Evolutionary conservation across 805 yeast genomes (phyloP), one percentile per base, ranked within the genome.

Genomic region (Hanseniaspora hatyaiensis): DNA sequence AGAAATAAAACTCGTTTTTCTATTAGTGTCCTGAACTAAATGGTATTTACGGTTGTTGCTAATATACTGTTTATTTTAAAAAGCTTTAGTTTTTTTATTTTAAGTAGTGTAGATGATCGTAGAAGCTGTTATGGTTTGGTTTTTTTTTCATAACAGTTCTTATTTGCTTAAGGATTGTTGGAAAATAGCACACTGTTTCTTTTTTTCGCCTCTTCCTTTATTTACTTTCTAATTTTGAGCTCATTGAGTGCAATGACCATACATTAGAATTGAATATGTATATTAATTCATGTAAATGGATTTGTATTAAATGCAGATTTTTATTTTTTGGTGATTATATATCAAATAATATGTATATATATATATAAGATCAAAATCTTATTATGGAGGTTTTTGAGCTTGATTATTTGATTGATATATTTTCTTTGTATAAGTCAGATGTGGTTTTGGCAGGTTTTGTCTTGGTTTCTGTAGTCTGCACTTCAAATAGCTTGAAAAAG

Each of bases 401-500:
- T n/a, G 15, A 30, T 30, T n/a, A 36, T n/a, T 36, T 36, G 29
- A 36, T 36, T 4, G 39, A n/a, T 15, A 36, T 18, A 19, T 26
- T 36, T 4, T 23, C 26, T 36, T 22, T 23, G 15, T 29, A 23
- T 9, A 36, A 36, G 13, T 36, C 39, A 6, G 12, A n/a, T 8
- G 39, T 15, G 20, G 12, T 40, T 26, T 40, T 20, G 3, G 23
- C 19, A 9, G 36, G 13, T n/a, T 34, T 34, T n/a, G 13, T 16
- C 32, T 39, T 40, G 6, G 8, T 19, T 9, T 24, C 28, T 19
- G 24, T 16, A 26, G 36, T 19, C n/a, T n/a, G n/a, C n/a, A 26
- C 28, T 22, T 89, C 96, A 63, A 87, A 89, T 19, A 92, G 71
- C 54, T 84, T 81, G 88, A 94, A 92, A 65, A 92, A 92, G 65